phyloP scores from a whole-genome alignment of 2,329 filamentous ascomycete genomes.

The Neofusicoccum umdonicola region DNA sequence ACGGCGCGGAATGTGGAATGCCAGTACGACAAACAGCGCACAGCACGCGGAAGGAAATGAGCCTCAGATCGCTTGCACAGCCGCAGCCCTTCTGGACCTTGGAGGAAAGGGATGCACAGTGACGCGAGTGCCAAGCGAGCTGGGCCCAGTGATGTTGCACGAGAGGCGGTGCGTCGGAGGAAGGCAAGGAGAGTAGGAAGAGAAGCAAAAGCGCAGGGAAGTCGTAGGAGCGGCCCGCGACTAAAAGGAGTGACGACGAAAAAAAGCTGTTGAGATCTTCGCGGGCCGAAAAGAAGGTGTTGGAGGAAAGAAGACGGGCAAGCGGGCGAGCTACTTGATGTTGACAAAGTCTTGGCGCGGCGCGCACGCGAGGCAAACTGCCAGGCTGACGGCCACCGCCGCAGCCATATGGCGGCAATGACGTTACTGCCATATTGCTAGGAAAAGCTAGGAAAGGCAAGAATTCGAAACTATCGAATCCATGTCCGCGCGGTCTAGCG shows the following conservation, averaged over 20 bases:
- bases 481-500: neutral
- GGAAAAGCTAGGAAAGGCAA: neutral
- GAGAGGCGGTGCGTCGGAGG: neutral
- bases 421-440: neutral
- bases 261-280: neutral
- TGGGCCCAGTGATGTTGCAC: neutral
- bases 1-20: conserved; percentile 11
- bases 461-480: conserved; percentile 2
- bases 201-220: neutral
- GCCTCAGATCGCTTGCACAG: neutral
- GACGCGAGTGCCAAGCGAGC: neutral
- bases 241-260: neutral
- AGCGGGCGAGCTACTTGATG: neutral
- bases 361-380: neutral
- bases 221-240: neutral
- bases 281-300: neutral
- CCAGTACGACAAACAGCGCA: conserved; percentile 9
- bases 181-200: neutral
- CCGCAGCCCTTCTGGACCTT: neutral
- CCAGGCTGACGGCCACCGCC: neutral
- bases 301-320: neutral
- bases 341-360: neutral
- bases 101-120: neutral
- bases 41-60: conserved; percentile 6
- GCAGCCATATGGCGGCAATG: neutral